Base-by-base conservation (phyloP, 257 asterid genomes). In the Forsythia suspensa region DNA sequence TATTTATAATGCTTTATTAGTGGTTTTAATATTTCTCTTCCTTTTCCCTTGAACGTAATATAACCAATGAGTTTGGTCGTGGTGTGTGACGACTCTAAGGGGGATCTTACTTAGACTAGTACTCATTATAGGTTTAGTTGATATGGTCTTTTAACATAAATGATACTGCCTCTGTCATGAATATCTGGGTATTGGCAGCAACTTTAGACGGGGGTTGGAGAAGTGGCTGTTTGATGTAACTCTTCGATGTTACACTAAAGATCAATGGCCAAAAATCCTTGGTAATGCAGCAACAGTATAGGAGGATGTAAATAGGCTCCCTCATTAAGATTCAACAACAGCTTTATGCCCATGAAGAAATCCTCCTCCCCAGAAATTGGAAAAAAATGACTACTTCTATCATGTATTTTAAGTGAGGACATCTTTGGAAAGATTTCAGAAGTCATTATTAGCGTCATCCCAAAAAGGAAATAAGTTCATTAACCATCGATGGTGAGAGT, bases 11-110 rank as follows among this genome's bases (percentile, higher is more conserved):
- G 77, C 69, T 24, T 39, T 29, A 0, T 10, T 13, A 72, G 34
- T 73, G 71, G 55, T 41, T 63, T 44, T 59, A 76, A 8, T 72
- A 65, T 52, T 65, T 59, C 75, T 73, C 42, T 70, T 59, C 69
- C 72, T 29, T 75, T 37, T 16, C 73, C 46, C 57, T 48, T 80
- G 77, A 55, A 55, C 13, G 18, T 21, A 8, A 24, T 9, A 10
- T 24, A 21, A 29, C 7, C 70, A 63, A 24, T 24, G 70, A 63
- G 70, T 63, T 63, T 29, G 36, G 13, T 61, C 7, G 4, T 21
- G 8, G 15, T 21, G 69, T 20, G 8, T 61, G 37, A 61, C 0
- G 16, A 61, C 5, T 61, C 16, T 7, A 3, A 52, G 8, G 36
- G 36, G 36, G 13, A 18, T 48, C 57, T 61, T 7, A 4, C 6